Base-by-base conservation (phyloP, 2,329 filamentous ascomycete species). In the Ophiostoma angusticollis region DNA sequence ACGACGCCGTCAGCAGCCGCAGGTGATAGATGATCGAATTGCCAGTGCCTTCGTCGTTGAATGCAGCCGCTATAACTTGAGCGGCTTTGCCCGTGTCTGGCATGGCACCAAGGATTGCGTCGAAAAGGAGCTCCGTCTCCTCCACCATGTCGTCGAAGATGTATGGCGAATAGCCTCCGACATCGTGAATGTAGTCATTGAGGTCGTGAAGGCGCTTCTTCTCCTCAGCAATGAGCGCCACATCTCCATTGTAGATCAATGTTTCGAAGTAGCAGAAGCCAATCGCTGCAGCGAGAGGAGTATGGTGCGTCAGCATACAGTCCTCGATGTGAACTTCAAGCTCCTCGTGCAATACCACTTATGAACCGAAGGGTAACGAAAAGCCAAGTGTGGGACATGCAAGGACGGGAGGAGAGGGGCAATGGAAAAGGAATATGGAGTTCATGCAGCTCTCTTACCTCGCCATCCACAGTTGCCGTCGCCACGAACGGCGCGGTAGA, bases 381-480 rank as follows among this genome's bases (percentile, higher is more conserved):
- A n/a, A n/a, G n/a, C n/a, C n/a, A n/a, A n/a, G n/a, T n/a, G n/a
- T n/a, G 37, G 37, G 37, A 33, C 30, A 32, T 38, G 36, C 36
- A 32, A 25, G 30, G 29, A 25, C 36, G 36, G 35, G 35, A 37
- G 21, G 23, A 25, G 17, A 23, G 27, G 28, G 19, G 31, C n/a
- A 37, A 37, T 9, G 28, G 27, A 18, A 13, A 24, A 24, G 28
- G 6, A 24, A 16, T 14, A 24, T n/a, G 14, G 9, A 18, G 25
- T 12, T 24, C 18, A 36, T 36, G 17, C 12, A 21, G 18, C 22
- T 5, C 21, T 64, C 78, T 66, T 70, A 95, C 89, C 91, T 80
- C 89, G 76, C 89, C 91, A 96, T 53, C 89, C 91, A 61, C 91
- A 96, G 57, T 93, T 93, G 43, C 91, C 91, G 62, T 96, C 89